Evolutionary conservation across 352 stramenopile species (phyloP), one percentile per base, ranked within the genome.

Genomic region (Globisporangium megalacanthum): DNA sequence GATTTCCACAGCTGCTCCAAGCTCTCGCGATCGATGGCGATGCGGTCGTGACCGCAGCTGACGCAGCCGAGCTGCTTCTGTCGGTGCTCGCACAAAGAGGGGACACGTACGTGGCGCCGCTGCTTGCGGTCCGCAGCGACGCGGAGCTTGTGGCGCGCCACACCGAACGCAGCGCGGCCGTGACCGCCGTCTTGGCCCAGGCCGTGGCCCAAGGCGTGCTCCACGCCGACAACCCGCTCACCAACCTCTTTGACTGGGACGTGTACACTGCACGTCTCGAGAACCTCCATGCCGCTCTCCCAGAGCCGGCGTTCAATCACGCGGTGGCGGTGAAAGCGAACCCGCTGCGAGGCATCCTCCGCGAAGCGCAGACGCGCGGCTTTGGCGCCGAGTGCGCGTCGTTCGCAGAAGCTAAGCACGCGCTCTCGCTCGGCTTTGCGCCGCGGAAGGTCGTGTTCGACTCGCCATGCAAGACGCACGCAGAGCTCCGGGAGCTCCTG

Each of bases 381-480:
- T 79, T 88, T n/a, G 85, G 85, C 22, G 83, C 82, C 51, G 85
- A 95, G 59, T 95, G 85, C 48, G 85, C 85, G 35, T 93, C 83
- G 3, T 86, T 93, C 29, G 81, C 75, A 0, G 85, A 95, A 56
- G 85, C 83, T 10, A 89, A 89, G 53, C 85, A 95, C 66, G 65
- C 83, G 45, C 66, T 95, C 25, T 85, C 74, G 41, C 74, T 92
- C 7, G 79, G 81, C 2, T 90, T 92, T 58, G 47, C 71, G 25
- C 84, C 84, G 6, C 75, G 79, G 45, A 75, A 74, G 45, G 76
- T 97, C 13, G 83, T 98, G 9, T 98, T 93, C 68, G 92, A 98
- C 59, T 97, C 86, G 13, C 92, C 92, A 13, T 96, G 86, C 70
- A 98, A 98, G 68, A 98, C 91, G 14, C 35, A 74, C 17, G 62